These are phyloP conservation scores for Trichoderma guizhouense DNA, from an alignment of 2,329 filamentous ascomycete species.

Conservation along the genomic window DNA sequence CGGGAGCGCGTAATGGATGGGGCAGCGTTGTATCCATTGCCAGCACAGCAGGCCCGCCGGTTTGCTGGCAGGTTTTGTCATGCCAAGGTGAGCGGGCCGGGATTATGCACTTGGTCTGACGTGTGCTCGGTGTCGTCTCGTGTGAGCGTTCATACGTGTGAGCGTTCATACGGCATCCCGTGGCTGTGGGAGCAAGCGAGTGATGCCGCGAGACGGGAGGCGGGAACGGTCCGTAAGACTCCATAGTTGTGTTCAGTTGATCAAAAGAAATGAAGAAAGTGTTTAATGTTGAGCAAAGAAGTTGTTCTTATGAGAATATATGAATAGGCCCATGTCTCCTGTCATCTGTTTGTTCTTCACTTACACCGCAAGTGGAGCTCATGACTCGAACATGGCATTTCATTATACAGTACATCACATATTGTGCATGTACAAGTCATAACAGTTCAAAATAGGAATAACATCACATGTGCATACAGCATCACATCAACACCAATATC, in stretches of 20 bases:
- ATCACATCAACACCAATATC: not conserved
- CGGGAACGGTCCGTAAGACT: not conserved
- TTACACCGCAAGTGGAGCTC: not conserved
- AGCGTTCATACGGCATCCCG: not conserved
- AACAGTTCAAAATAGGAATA: not conserved
- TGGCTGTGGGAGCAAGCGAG: not conserved
- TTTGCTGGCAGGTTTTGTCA: not conserved
- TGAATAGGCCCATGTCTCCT: not conserved
- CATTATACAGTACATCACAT: not conserved
- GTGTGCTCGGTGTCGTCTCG: not conserved
- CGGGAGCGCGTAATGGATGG: not conserved
- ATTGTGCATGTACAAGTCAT: not conserved
- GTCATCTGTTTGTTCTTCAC: not conserved
- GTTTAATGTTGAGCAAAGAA: not conserved
- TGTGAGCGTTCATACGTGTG: not conserved
- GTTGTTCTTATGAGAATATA: not conserved
- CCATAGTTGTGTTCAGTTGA: not conserved
- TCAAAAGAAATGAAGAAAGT: not conserved
- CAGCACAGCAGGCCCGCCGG: slow-evolving; percentile 1
- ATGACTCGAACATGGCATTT: not conserved
- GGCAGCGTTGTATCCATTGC: not conserved
- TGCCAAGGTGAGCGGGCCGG: not conserved
- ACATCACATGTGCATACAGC: not conserved
- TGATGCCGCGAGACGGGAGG: not conserved
- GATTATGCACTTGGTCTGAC: not conserved